Percentiles rank a stretch among this genome's conserved stretches.
Evolutionary conservation across 2,329 filamentous ascomycete genomes (phyloP).

Genomic region (Colletotrichum musicola): DNA sequence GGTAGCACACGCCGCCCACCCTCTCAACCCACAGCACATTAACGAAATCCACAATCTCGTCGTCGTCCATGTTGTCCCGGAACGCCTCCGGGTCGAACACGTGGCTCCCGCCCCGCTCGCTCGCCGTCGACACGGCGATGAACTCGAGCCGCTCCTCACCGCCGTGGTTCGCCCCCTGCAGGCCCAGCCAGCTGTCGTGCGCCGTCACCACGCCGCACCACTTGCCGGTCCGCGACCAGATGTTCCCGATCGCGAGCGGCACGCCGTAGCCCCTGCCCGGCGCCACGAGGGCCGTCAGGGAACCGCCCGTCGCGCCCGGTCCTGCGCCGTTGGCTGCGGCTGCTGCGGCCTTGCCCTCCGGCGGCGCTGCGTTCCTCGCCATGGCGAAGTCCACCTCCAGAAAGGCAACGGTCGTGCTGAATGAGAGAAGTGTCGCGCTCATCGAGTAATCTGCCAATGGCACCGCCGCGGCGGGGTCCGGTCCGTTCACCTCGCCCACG

Average conservation of each 20-base stretch:
- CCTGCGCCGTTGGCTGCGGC: not conserved
- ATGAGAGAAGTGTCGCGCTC: slow-evolving; percentile 49
- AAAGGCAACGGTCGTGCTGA: slow-evolving; percentile 53
- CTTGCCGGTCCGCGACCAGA: slow-evolving; percentile 51
- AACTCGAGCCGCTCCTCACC: slow-evolving; percentile 57
- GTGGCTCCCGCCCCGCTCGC: slow-evolving; percentile 49
- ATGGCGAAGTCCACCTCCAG: slow-evolving; percentile 56
- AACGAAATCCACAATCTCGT: slow-evolving; percentile 59
- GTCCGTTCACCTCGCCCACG: slow-evolving; percentile 24
- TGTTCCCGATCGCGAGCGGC: slow-evolving; percentile 58
- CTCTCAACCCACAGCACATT: slow-evolving; percentile 62
- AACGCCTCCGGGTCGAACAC: slow-evolving; percentile 51
- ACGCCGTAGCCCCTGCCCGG: slow-evolving; percentile 29
- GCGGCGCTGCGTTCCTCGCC: slow-evolving; percentile 42
- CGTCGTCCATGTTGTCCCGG: slow-evolving; percentile 55
- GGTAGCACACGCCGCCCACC: slow-evolving; percentile 56
- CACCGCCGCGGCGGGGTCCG: slow-evolving; percentile 7
- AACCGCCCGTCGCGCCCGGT: not conserved
- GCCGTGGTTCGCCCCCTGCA: slow-evolving; percentile 61
- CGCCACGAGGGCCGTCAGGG: slow-evolving; percentile 14
- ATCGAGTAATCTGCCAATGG: slow-evolving; percentile 25
- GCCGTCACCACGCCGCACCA: slow-evolving; percentile 59
- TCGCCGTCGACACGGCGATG: slow-evolving; percentile 55
- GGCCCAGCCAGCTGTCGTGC: slow-evolving; percentile 60
- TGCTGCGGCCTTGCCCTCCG: slow-evolving; percentile 46